Evolutionary conservation across 2,329 filamentous ascomycete species (phyloP), one percentile per base, ranked within the genome.

Genomic region (Metarhizium robertsii): DNA sequence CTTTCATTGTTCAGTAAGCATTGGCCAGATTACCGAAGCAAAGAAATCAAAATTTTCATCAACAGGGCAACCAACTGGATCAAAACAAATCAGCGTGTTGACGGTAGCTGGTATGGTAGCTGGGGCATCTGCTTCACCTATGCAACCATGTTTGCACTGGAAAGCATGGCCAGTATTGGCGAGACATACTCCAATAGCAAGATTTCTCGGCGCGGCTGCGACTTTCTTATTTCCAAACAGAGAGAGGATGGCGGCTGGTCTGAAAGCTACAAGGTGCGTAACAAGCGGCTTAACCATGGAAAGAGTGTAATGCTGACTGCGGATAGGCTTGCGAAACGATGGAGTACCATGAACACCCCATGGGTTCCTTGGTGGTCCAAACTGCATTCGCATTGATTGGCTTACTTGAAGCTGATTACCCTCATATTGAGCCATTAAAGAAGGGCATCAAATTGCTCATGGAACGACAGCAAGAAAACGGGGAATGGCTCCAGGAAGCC

Each of bases 101-200:
- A 97, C 62, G 94, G 94, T n/a, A 88, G 87, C 58, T 99, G 94
- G 94, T 97, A 99, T 67, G 94, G 94, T 49, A 91, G 85, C 67
- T 99, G 94, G 94, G 94, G 90, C 53, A 95, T 99, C 64, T 99
- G 94, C 74, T 99, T 95, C 71, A 96, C 92, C 0, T 99, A 99
- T 67, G 94, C 92, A 1, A 88, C 84, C 60, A 95, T 97, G 91
- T 99, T 99, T 73, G 92, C 92, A 0, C 78, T 97, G 1, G 92
- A 97, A 69, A 90, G 88, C 59, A 77, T 99, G 62, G 80, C 84
- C 6, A 87, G 85, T 50, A 83, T 90, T 4, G 92, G 92, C 6
- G 91, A 97, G 72, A 88, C 79, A 3, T 95, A 94, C 61, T 74
- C 75, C 36, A 95, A 84, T 59, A 92, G 87, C 63, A 75, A 81